Percentiles rank a stretch among this genome's conserved stretches.
Conservation (phyloP, 1,284 basidiomycete genomes). For the Rhizoctonia solani region DNA sequence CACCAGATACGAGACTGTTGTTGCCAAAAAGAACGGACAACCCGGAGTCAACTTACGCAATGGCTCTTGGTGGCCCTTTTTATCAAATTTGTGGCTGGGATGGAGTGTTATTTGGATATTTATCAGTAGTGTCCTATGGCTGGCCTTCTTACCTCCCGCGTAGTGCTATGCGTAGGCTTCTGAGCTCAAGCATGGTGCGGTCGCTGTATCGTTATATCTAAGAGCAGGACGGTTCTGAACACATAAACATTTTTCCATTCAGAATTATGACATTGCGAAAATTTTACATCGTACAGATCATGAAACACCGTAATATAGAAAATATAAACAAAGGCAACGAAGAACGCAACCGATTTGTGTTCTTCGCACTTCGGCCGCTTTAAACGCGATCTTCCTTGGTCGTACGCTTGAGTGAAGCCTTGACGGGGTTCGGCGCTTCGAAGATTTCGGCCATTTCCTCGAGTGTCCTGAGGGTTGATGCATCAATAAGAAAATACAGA, state of each 20-base stretch:
- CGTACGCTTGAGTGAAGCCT: conserved; percentile 11
- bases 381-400: conserved; percentile 5
- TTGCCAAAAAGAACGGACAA: not conserved
- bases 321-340: not conserved
- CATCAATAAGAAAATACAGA: not conserved
- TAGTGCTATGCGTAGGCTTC: no score
- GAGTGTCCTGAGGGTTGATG: conserved; percentile 23
- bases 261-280: no score
- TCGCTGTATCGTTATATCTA: no score
- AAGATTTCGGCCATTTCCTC: conserved; percentile 41
- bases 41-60: not conserved
- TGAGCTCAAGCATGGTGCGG: no score
- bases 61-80: not conserved
- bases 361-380: not conserved
- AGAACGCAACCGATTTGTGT: not conserved
- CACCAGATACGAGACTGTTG: no score
- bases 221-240: no score
- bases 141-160: conserved; percentile 87
- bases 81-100: conserved; percentile 54
- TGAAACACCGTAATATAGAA: conserved; percentile 34
- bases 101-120: conserved; percentile 81
- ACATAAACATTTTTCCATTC: no score
- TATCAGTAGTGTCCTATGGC: conserved; percentile 78
- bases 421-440: conserved; percentile 33
- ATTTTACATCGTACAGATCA: no score